Evolutionary conservation across 2,329 filamentous ascomycete species (phyloP).

Genomic region (Sporothrix sp.): DNA sequence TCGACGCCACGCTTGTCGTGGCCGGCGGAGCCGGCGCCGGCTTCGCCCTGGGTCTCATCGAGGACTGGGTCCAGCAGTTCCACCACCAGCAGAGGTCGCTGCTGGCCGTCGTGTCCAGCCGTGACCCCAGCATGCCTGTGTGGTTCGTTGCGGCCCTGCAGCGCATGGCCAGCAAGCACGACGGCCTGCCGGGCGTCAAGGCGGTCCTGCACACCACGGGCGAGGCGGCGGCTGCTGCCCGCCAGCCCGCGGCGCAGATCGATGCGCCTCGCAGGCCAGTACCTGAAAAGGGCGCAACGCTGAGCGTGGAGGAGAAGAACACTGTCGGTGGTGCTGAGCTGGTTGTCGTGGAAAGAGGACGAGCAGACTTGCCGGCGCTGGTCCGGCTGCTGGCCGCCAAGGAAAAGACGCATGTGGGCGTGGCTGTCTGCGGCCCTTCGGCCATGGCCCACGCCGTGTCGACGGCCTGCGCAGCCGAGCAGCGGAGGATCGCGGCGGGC

Average conservation of each 20-base stretch:
- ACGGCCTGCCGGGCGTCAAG: background rate
- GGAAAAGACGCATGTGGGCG: background rate
- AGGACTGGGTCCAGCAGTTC: constrained; percentile 25
- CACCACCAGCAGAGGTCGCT: background rate
- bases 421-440: constrained; percentile 11
- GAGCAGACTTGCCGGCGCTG: background rate
- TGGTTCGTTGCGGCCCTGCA: constrained; percentile 24
- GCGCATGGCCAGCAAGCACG: constrained; percentile 19
- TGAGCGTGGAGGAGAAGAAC: background rate
- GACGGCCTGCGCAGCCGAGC: background rate
- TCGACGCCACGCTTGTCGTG: constrained; percentile 37
- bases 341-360: no score
- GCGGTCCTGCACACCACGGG: background rate
- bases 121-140: constrained; percentile 21
- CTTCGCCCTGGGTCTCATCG: constrained; percentile 39
- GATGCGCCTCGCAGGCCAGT: no score
- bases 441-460: constrained; percentile 9
- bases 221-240: background rate
- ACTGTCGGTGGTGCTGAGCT: no score
- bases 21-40: constrained; percentile 48
- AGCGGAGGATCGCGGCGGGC: constrained; percentile 9
- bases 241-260: no score
- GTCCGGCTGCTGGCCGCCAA: background rate
- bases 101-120: constrained; percentile 24
- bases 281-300: background rate